Evolutionary conservation across 495 filamentous ascomycete genomes (phyloP).

Genomic region (Hypoxylon lienhwacheense): DNA sequence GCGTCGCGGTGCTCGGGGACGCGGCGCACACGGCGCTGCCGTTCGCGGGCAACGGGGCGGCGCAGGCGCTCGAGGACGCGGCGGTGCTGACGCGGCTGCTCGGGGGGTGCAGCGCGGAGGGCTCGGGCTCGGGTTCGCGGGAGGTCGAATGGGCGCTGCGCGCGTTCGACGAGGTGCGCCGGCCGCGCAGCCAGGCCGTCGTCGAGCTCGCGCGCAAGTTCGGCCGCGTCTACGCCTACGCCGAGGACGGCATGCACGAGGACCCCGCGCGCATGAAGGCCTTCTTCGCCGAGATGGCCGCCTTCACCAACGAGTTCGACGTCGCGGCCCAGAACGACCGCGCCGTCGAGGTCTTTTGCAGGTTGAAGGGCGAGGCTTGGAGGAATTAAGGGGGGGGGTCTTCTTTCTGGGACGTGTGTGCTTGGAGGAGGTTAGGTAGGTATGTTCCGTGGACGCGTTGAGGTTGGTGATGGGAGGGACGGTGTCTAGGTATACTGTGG

Average conservation of each 20-base stretch:
- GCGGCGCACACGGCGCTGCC: slow-evolving; percentile 63
- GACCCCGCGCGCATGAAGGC: slow-evolving; percentile 37
- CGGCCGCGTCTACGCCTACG: slow-evolving; percentile 42
- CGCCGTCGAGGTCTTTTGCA: slow-evolving; percentile 28
- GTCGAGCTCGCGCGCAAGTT: slow-evolving; percentile 40
- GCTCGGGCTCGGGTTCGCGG: background rate
- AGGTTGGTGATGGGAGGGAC: background rate
- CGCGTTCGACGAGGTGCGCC: slow-evolving; percentile 36
- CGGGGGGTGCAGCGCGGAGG: slow-evolving; percentile 19
- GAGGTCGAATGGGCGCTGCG: slow-evolving; percentile 28
- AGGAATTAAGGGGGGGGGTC: background rate
- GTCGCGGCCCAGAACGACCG: slow-evolving; percentile 37
- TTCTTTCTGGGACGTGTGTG: too few species aligned
- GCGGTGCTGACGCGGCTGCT: slow-evolving; percentile 46
- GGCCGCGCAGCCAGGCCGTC: slow-evolving; percentile 39
- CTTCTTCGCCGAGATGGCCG: slow-evolving; percentile 36
- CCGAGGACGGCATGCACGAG: slow-evolving; percentile 39
- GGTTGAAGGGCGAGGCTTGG: background rate
- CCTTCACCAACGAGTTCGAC: slow-evolving; percentile 42
- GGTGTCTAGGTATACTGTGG: too few species aligned
- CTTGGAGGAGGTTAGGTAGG: background rate
- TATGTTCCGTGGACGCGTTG: background rate
- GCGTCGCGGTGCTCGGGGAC: slow-evolving; percentile 59
- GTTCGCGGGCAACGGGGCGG: slow-evolving; percentile 59
- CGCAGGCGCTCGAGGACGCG: slow-evolving; percentile 65